phyloP scores from a whole-genome alignment of 768 basidiomycete genomes.

The Cyclocybe aegerita region DNA sequence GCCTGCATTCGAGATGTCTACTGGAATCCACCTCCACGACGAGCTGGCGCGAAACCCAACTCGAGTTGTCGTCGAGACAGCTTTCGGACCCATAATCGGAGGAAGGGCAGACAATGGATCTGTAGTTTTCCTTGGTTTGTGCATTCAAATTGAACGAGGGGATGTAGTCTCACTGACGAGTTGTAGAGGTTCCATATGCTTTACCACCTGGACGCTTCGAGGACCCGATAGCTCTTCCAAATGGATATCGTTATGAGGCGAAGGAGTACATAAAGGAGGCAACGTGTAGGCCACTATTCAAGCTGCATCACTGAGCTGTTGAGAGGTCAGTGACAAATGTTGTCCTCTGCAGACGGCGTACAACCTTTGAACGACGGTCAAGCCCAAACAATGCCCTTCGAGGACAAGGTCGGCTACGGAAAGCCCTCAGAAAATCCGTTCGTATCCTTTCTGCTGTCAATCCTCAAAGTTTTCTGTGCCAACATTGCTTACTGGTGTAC shows the following conservation, averaged over 20 bases:
- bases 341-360: constrained; percentile 41
- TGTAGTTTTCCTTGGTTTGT: constrained; percentile 62
- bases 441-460: constrained; percentile 9
- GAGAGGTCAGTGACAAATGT: background rate
- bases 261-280: constrained; percentile 64
- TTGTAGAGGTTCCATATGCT: constrained; percentile 73
- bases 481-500: background rate
- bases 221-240: constrained; percentile 58
- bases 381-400: constrained; percentile 46
- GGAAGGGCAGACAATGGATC: constrained; percentile 61
- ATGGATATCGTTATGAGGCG: constrained; percentile 51
- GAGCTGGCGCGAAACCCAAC: constrained; percentile 43
- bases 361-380: constrained; percentile 71
- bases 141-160: background rate
- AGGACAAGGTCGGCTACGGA: constrained; percentile 67
- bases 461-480: background rate
- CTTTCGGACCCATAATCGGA: constrained; percentile 55
- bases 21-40: constrained; percentile 50
- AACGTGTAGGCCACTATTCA: constrained; percentile 40
- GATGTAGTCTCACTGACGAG: background rate
- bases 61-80: constrained; percentile 51
- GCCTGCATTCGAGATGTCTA: constrained; percentile 1
- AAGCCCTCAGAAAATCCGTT: constrained; percentile 72
- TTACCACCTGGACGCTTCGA: constrained; percentile 63
- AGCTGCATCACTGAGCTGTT: background rate